phyloP scores from a whole-genome alignment of 176 grass and related monocot genomes.

The Puya raimondii region DNA sequence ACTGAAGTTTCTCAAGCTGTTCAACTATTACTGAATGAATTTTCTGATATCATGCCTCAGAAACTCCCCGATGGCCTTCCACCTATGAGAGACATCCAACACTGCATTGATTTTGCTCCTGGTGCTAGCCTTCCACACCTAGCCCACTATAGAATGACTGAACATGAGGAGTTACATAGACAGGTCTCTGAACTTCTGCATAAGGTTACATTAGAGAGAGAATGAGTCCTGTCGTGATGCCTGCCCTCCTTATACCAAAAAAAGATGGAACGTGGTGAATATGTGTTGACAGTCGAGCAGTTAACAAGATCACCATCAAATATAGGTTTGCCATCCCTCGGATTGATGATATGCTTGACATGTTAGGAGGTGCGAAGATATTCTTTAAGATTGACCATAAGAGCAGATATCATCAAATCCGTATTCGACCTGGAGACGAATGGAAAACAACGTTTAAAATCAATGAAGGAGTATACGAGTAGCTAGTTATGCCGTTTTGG shows the following conservation, averaged over 20 bases:
- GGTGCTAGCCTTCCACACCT: neutral
- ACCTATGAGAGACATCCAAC: neutral
- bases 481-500: no score
- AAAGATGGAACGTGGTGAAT: neutral
- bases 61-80: neutral
- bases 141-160: neutral
- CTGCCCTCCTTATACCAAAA: no score
- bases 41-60: neutral
- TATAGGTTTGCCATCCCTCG: neutral
- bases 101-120: neutral
- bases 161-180: neutral
- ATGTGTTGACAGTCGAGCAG: neutral
- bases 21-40: neutral
- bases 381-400: no score
- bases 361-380: no score
- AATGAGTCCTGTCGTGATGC: no score
- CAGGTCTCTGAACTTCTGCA: neutral
- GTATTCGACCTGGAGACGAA: no score
- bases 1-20: no score
- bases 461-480: no score
- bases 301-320: conserved; percentile 7
- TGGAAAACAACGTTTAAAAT: no score
- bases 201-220: no score
- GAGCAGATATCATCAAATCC: no score
- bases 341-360: no score